phyloP scores from a whole-genome alignment of 2,329 filamentous ascomycete genomes.

The Emmonsiellopsis sp. region DNA sequence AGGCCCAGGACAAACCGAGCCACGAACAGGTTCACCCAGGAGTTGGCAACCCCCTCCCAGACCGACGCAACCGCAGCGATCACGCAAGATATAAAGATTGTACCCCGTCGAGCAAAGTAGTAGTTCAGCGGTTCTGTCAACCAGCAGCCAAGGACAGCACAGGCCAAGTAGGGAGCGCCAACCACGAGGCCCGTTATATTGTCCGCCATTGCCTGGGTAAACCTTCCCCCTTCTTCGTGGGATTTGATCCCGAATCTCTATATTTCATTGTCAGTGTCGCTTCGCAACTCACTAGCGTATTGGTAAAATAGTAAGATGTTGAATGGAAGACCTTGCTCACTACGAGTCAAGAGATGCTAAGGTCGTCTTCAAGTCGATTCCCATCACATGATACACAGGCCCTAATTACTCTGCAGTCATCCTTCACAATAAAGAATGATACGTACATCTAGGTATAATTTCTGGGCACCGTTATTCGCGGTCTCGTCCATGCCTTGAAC shows the following conservation, averaged over 20 bases:
- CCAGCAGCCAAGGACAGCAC: constrained; percentile 62
- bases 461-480: constrained; percentile 59
- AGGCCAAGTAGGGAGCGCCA: constrained; percentile 50
- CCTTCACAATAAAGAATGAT: too few species aligned
- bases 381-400: too few species aligned
- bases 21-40: constrained; percentile 61
- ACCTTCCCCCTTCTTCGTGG: constrained; percentile 19
- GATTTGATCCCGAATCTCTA: too few species aligned
- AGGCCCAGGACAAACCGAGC: constrained; percentile 66
- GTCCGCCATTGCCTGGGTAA: constrained; percentile 49
- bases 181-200: constrained; percentile 53
- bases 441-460: constrained; percentile 41
- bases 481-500: constrained; percentile 67
- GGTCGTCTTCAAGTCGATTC: too few species aligned
- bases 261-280: too few species aligned
- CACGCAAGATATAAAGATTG: constrained; percentile 66
- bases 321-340: too few species aligned
- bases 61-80: constrained; percentile 49
- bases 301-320: too few species aligned
- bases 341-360: too few species aligned
- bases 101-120: constrained; percentile 56
- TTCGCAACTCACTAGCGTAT: too few species aligned
- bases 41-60: constrained; percentile 57
- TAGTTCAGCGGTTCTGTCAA: constrained; percentile 63
- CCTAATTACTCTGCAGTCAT: too few species aligned